Evolutionary conservation across 2,329 filamentous ascomycete species (phyloP), one percentile per base, ranked within the genome.

Genomic region (Alternaria tenuissima): DNA sequence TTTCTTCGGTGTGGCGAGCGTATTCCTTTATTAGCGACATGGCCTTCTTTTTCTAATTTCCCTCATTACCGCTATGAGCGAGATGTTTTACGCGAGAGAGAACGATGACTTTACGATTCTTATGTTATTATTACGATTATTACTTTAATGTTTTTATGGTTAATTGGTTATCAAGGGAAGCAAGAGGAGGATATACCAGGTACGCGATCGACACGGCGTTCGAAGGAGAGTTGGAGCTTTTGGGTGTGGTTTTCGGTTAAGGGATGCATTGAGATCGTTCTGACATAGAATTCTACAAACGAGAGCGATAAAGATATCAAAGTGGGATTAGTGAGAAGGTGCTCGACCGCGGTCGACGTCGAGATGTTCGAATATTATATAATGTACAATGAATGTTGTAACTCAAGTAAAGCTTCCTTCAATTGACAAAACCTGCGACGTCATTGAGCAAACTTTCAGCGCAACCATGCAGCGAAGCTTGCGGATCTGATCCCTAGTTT

Each of bases 1-100:
- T 1, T 74, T 76, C 44, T 44, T 76, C 5, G 28, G 70, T 8
- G 66, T 11, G 2, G 28, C 11, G 5, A 30, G 28, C 28, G 28
- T 30, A 30, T 30, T 30, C 5, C 67, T 22, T 26, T 68, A 1
- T 8, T 74, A 7, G 36, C 69, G 11, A 30, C 3, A 18, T 46
- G 28, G 48, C 12, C 12, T 60, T 36, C 5, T 4, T 12, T 34
- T 9, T 11, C 4, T 12, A 18, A n/a, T 9, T 4, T 6, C 32
- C 26, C 46, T 11, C 3, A n/a, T 41, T 7, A 11, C 22, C 18
- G 28, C 2, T 28, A 28, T 28, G 5, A n/a, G 36, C 4, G 36
- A 22, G 5, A 22, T 28, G n/a, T 43, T 47, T 38, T 38, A 7
- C 3, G 14, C 14, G 34, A 38, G 34, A n/a, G 34, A 18, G 14